phyloP scores from a whole-genome alignment of 306 rosid genomes.

The Abrus pulchellus region DNA sequence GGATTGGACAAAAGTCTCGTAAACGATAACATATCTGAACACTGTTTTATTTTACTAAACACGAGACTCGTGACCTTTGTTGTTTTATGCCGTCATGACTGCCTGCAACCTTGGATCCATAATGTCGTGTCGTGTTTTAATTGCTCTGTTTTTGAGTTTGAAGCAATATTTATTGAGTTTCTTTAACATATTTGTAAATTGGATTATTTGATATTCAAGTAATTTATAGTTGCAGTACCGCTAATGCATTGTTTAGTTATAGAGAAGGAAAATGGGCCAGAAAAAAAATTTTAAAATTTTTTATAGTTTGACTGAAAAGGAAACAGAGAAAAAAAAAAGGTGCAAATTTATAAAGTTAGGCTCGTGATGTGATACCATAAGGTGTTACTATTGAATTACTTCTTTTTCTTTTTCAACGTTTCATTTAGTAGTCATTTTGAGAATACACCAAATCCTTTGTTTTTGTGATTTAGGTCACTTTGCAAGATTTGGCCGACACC shows the following conservation, averaged over 20 bases:
- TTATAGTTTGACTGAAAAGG: no score
- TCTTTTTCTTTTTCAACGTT: neutral
- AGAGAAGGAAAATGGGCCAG: neutral
- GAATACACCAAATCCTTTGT: neutral
- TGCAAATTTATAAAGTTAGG: conserved; percentile 2
- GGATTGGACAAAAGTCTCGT: no score
- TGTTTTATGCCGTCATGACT: neutral
- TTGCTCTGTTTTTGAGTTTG: neutral
- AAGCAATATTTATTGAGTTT: neutral
- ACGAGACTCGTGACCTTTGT: neutral
- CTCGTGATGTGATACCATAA: neutral
- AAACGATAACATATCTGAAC: no score
- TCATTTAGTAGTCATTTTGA: neutral
- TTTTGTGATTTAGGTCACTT: conserved; percentile 60
- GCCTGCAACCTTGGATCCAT: conserved; percentile 4
- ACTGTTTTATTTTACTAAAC: no score
- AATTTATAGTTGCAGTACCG: neutral
- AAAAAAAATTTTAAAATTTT: no score
- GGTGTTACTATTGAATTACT: neutral
- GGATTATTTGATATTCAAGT: neutral
- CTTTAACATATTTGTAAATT: neutral
- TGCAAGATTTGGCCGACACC: conserved; percentile 90
- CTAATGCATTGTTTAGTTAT: neutral
- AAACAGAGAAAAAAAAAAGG: neutral
- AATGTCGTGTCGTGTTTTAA: neutral